Evolutionary conservation across 768 basidiomycete species (phyloP), one percentile per base, ranked within the genome.

Genomic region (Boletus insuetus): DNA sequence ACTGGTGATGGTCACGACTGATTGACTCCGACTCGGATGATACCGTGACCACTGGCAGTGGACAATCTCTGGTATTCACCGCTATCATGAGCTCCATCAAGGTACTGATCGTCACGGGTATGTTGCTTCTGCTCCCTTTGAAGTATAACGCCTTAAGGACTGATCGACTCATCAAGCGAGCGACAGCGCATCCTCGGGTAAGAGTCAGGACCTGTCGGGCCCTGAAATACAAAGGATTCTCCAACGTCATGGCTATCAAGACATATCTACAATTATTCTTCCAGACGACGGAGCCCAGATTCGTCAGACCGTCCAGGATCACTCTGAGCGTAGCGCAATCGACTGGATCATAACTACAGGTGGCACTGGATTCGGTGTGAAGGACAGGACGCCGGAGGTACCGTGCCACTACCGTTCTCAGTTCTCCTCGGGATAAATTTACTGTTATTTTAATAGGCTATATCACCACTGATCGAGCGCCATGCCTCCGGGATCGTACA

Each of bases 351-450:
- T 96, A 58, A 89, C 90, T 7, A 89, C 89, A 0, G 93, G 93
- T 17, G 93, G 93, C 6, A 96, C 93, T 1, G 93, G 93, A 8
- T 93, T 94, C 64, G 89, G 91, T 1, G 75, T 81, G 31, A 75
- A 88, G 59, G 93, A 96, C 70, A 73, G 77, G 42, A 96, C 93
- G 5, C 93, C 93, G 38, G 91, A 96, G 80, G 92, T 89, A 43
- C 13, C 26, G 34, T 44, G 6, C 10, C 50, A n/a, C 37, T 7
- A 37, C 35, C 35, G 12, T 22, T 39, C 45, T 24, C 20, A 6
- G 20, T 40, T 37, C 43, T 24, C 10, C 24, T 20, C 12, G 16
- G n/a, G 22, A 39, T 29, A 12, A 40, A 8, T 9, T 29, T 29
- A 10, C 26, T 29, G 8, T 29, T 29, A 29, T n/a, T 38, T 17